Percentiles rank a stretch among this genome's conserved stretches.
Conservation (phyloP, 1,139 yeast genomes). For the Pichia sp. region DNA sequence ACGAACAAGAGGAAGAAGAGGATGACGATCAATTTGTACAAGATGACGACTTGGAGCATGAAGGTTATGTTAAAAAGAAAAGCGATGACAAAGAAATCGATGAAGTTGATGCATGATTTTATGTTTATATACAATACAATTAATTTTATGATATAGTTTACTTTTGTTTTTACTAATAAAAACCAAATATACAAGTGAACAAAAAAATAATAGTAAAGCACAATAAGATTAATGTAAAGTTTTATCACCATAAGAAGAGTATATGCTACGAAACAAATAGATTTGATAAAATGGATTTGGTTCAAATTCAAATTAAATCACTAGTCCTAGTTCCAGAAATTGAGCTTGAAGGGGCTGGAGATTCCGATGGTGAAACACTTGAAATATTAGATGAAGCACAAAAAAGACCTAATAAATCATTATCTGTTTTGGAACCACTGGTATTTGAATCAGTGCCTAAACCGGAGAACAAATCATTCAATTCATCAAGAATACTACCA, state of each 20-base stretch:
- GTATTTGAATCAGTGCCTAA: constrained; percentile 17
- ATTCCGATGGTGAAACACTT: neutral
- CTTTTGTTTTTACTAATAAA: neutral
- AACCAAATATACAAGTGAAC: constrained; percentile 1
- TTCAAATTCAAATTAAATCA: constrained; percentile 34
- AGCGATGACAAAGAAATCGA: constrained; percentile 19
- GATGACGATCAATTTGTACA: constrained; percentile 19
- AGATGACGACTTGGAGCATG: constrained; percentile 18
- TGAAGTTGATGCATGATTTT: constrained; percentile 15
- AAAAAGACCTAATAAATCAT: constrained; percentile 5
- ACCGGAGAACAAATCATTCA: constrained; percentile 57
- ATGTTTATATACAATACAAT: neutral
- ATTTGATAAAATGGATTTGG: neutral
- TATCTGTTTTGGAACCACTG: neutral
- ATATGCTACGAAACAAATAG: neutral
- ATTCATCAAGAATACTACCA: constrained; percentile 50
- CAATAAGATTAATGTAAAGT: neutral
- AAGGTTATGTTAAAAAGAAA: constrained; percentile 6
- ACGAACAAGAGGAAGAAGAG: constrained; percentile 13
- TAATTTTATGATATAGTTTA: neutral
- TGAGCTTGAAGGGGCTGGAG: neutral
- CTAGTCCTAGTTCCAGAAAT: constrained; percentile 20
- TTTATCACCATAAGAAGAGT: neutral
- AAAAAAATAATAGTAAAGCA: neutral
- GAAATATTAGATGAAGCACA: neutral